Evolutionary conservation across 176 grass and related monocot genomes (phyloP), one percentile per base, ranked within the genome.

Genomic region (Tuctoria greenei): DNA sequence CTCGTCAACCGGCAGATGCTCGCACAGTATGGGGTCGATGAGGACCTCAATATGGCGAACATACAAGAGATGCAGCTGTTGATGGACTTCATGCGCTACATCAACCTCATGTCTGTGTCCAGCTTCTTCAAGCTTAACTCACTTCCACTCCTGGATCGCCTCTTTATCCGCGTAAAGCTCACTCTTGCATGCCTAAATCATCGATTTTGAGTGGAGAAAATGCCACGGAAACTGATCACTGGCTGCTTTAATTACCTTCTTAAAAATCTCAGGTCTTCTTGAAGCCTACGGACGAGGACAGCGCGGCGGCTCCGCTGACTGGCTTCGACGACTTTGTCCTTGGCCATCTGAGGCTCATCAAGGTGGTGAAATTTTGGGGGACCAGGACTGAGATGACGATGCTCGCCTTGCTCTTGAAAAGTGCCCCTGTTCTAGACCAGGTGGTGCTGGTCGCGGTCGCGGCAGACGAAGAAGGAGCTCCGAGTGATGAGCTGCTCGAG

Each of bases 361-460:
- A 90, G 65, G 52, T 90, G 40, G 81, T 66, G 39, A 88, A 86
- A 62, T 81, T 94, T 24, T 10, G 52, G 34, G 85, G 88, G 51
- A 88, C 75, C 0, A 61, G 10, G 11, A 15, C 26, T 24, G 79
- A 83, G 79, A 37, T 93, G 26, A 43, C 44, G 67, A 64, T 93
- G 50, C 69, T 78, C 5, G 77, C 66, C 21, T 78, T 93, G 60
- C 51, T 93, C 42, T 13, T 90, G 36, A 80, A 74, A 2, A 86
- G 69, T 41, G 65, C 88, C 51, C 34, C 51, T 35, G 24, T 42
- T 16, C 75, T 93, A 0, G 78, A 93, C 54, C 79, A 73, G 35
- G 58, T 88, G 34, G 46, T 93, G 73, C n/a, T n/a, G n/a, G n/a
- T n/a, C n/a, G 17, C 90, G 7, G 88, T 90, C 60, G 26, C 50